phyloP scores from a whole-genome alignment of 1,284 basidiomycete genomes.

The Veloporphyrellus conicus region DNA sequence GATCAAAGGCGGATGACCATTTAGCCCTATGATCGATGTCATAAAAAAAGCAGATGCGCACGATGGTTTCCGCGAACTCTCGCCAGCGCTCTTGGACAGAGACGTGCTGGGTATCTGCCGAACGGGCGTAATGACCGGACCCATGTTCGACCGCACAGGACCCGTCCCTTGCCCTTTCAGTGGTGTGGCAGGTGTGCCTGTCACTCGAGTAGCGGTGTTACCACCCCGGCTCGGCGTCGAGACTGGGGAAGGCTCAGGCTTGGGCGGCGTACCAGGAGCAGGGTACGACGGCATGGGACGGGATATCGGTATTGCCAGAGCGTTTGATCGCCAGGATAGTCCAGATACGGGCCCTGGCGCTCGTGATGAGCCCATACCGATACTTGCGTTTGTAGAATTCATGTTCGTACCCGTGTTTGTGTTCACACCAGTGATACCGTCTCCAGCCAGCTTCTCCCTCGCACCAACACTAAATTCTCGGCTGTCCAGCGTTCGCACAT shows the following conservation, averaged over 20 bases:
- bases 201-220: background rate
- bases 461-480: too few species aligned
- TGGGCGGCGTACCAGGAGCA: slow-evolving; percentile 6
- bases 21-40: too few species aligned
- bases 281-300: slow-evolving; percentile 6
- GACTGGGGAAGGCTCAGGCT: background rate
- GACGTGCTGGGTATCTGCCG: slow-evolving; percentile 38
- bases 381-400: too few species aligned
- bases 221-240: background rate
- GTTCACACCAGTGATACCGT: too few species aligned
- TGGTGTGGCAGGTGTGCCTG: background rate
- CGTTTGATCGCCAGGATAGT: slow-evolving; percentile 5
- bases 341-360: background rate
- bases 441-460: too few species aligned
- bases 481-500: background rate
- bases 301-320: background rate
- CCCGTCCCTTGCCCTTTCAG: slow-evolving; percentile 9
- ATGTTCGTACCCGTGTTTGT: too few species aligned
- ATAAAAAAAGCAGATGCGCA: slow-evolving; percentile 34
- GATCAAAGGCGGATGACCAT: background rate
- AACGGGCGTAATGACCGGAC: slow-evolving; percentile 58
- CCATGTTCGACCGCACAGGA: slow-evolving; percentile 38
- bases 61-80: slow-evolving; percentile 41
- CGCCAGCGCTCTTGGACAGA: slow-evolving; percentile 22
- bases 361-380: background rate